phyloP scores from a whole-genome alignment of 139 green algal genomes.

The Chlorokybus atmophyticus region DNA sequence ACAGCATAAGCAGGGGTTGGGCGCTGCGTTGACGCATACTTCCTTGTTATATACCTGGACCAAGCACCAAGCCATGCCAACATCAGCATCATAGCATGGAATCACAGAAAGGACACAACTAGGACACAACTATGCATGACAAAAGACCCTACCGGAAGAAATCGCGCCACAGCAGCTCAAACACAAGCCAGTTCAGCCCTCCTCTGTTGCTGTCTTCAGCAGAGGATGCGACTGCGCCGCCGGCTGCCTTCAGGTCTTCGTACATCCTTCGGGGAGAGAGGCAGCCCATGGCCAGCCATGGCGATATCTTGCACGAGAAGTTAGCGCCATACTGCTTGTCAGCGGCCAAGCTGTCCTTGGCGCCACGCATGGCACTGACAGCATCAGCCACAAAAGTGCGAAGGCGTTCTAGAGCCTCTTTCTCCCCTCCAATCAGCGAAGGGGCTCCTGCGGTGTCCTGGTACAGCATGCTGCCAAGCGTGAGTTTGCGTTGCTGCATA shows the following conservation, averaged over 20 bases:
- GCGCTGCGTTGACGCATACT: no score
- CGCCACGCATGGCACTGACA: neutral
- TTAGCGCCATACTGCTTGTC: conserved; percentile 12
- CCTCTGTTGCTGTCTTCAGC: neutral
- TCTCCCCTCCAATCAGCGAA: conserved; percentile 43
- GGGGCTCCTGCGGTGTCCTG: neutral
- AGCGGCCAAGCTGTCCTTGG: conserved; percentile 1
- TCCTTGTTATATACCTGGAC: no score
- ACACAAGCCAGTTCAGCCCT: conserved; percentile 52
- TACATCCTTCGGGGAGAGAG: conserved; percentile 56
- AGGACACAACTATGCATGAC: no score
- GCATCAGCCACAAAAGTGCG: conserved; percentile 37
- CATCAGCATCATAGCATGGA: no score
- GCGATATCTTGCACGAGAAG: conserved; percentile 60
- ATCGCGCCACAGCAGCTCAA: conserved; percentile 70
- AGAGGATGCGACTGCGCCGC: neutral
- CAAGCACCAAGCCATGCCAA: no score
- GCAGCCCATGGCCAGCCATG: conserved; percentile 67
- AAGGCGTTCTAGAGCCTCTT: conserved; percentile 50
- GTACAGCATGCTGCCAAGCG: no score
- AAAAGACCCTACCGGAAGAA: conserved; percentile 59
- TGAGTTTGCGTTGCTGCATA: no score
- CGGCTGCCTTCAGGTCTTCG: conserved; percentile 12
- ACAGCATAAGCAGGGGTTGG: no score
- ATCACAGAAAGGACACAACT: no score